A percentile compares a stretch with the other conserved stretches of the same genome.
phyloP scores from a whole-genome alignment of 805 yeast genomes.

The Brettanomyces bruxellensis region DNA sequence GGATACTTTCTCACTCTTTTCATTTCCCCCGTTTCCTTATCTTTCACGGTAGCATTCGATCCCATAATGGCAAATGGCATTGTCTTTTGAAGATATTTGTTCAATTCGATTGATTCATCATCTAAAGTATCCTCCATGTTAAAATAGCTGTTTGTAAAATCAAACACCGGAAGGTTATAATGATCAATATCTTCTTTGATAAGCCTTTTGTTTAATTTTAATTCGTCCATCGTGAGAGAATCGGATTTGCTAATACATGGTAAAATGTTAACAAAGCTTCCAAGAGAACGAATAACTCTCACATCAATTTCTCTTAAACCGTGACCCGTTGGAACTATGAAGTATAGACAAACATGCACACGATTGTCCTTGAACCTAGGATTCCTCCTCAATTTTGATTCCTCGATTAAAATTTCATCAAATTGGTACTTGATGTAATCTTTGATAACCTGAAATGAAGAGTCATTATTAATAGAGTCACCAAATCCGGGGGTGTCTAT shows the following conservation, averaged over 20 bases:
- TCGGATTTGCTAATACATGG: constrained; percentile 83
- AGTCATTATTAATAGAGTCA: constrained; percentile 58
- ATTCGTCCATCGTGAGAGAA: constrained; percentile 60
- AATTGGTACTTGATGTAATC: constrained; percentile 76
- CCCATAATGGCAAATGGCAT: constrained; percentile 62
- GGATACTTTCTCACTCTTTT: constrained; percentile 49
- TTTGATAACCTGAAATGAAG: constrained; percentile 59
- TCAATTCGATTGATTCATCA: constrained; percentile 24
- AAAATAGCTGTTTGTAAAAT: constrained; percentile 57
- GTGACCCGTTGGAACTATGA: constrained; percentile 59
- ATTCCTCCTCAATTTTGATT: constrained; percentile 72
- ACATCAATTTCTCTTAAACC: constrained; percentile 68
- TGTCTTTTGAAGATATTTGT: constrained; percentile 31
- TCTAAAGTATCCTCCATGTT: constrained; percentile 21
- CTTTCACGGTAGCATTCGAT: constrained; percentile 33
- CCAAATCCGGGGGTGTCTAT: constrained; percentile 86
- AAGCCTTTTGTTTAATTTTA: constrained; percentile 62
- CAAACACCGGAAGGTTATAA: constrained; percentile 65
- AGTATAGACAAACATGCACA: constrained; percentile 71
- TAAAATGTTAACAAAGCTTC: constrained; percentile 69
- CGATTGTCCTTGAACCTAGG: constrained; percentile 81
- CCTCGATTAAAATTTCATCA: constrained; percentile 76
- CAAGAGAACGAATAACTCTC: constrained; percentile 57
- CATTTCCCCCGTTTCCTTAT: constrained; percentile 27
- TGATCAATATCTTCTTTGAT: constrained; percentile 68